Base-by-base conservation (phyloP, 2,329 filamentous ascomycete genomes). In the Emmonsiellopsis sp. region DNA sequence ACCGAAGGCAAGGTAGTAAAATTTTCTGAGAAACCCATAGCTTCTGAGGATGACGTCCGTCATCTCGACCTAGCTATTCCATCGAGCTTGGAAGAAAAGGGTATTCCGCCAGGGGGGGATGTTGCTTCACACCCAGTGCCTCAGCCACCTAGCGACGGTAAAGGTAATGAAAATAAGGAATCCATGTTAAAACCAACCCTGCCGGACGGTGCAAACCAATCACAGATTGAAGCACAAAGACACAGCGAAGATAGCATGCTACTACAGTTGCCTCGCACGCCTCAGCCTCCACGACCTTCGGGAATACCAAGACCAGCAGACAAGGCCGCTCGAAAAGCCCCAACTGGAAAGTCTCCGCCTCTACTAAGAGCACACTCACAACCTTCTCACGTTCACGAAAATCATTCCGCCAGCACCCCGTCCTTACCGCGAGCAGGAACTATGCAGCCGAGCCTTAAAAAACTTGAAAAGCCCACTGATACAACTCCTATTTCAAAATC, bases 11-110 rank as follows among this genome's bases (percentile, higher is more conserved):
- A 54, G 16, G 61, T 54, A 38, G 51, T 50, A 11, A 52, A 60
- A n/a, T 55, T 55, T 2, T 56, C 61, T 32, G 57, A 62, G 5
- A 62, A 61, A 40, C 55, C 58, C 37, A 57, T 61, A 41, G 61
- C 62, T 30, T 52, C 78, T 46, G 72, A 76, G 41, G 75, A 83
- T 49, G 77, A 79, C 54, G 75, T 84, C 15, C 78, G 78, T 43
- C 82, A 84, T 66, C 71, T 85, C 8, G 82, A 86, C 65, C 73
- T 85, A 46, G 81, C 79, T 16, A 68, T 82, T 40, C 59, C 67
- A 43, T 56, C 63, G 26, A 57, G 55, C 46, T 59, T 67, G 32
- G 58, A 63, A n/a, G 63, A 66, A 43, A 54, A 58, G 15, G 46
- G 54, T 15, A 54, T 57, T 3, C 52, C 58, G 30, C 20, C 20